Percentiles rank a stretch among this genome's conserved stretches.
These are phyloP conservation scores for Triadica sebifera DNA, from an alignment of 345 rosid genomes.

Conservation along the genomic window DNA sequence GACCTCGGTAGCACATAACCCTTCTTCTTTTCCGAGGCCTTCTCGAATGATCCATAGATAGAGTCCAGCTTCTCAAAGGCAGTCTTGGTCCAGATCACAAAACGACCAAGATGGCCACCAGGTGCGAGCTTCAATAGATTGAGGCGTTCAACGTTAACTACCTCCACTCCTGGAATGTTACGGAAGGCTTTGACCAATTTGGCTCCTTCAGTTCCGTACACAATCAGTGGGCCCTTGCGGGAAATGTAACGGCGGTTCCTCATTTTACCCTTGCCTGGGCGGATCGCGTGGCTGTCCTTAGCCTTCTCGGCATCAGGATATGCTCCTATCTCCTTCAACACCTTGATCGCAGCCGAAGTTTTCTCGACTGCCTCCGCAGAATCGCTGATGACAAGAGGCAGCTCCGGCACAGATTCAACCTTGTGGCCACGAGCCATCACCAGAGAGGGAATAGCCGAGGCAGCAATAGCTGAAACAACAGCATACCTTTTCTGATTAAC, in stretches of 20 bases:
- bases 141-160: slow-evolving; percentile 79
- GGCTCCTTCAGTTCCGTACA: slow-evolving; percentile 74
- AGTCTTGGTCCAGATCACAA: slow-evolving; percentile 90
- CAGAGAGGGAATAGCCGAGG: slow-evolving; percentile 76
- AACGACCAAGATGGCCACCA: slow-evolving; percentile 94
- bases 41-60: slow-evolving; percentile 79
- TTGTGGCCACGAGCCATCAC: slow-evolving; percentile 95
- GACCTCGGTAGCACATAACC: slow-evolving; percentile 83
- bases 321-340: slow-evolving; percentile 83
- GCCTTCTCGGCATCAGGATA: slow-evolving; percentile 85
- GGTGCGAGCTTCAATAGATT: slow-evolving; percentile 86
- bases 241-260: slow-evolving; percentile 83
- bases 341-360: slow-evolving; percentile 75
- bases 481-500: slow-evolving; percentile 91
- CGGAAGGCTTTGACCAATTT: slow-evolving; percentile 90
- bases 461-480: slow-evolving; percentile 88
- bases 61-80: slow-evolving; percentile 92
- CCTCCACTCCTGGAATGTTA: slow-evolving; percentile 92
- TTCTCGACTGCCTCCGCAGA: slow-evolving; percentile 72
- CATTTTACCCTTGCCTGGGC: slow-evolving; percentile 89
- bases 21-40: slow-evolving; percentile 80
- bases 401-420: slow-evolving; percentile 76
- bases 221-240: slow-evolving; percentile 87
- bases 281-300: slow-evolving; percentile 76
- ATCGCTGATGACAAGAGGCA: slow-evolving; percentile 82